Evolutionary conservation across 164 flowering plant genomes (phyloP).

Genomic region (Stephania japonica): DNA sequence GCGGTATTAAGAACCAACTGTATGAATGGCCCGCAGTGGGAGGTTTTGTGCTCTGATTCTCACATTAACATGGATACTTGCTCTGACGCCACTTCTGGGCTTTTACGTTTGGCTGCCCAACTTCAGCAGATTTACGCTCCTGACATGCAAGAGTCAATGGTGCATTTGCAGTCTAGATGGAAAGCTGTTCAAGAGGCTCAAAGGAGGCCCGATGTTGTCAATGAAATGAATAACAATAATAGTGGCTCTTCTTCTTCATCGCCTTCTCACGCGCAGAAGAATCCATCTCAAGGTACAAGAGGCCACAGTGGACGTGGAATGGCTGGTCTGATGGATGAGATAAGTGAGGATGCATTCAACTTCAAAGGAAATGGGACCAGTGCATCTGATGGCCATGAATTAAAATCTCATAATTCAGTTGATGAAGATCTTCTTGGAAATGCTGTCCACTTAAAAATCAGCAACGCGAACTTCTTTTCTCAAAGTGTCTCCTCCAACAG

Average conservation of each 20-base stretch:
- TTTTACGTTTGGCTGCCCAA: constrained; percentile 64
- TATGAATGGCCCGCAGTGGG: constrained; percentile 62
- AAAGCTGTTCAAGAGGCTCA: constrained; percentile 49
- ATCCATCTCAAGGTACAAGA: constrained; percentile 17
- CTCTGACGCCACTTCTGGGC: constrained; percentile 66
- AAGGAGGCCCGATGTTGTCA: constrained; percentile 19
- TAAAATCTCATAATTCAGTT: constrained; percentile 19
- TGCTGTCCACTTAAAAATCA: constrained; percentile 12
- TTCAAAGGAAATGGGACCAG: constrained; percentile 22
- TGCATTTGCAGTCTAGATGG: constrained; percentile 89
- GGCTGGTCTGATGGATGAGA: constrained; percentile 73
- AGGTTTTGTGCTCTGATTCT: constrained; percentile 61
- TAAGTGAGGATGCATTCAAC: constrained; percentile 80
- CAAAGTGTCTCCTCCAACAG: constrained; percentile 19
- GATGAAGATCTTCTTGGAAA: constrained; percentile 32
- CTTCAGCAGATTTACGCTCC: constrained; percentile 87
- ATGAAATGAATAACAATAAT: constrained; percentile 16
- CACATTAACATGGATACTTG: constrained; percentile 70
- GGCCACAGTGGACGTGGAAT: constrained; percentile 12
- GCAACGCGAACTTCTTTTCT: constrained; percentile 22
- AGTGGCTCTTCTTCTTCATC: constrained; percentile 21
- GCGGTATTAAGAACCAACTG: constrained; percentile 57
- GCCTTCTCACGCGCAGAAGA: constrained; percentile 20
- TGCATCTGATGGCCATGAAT: constrained; percentile 23
- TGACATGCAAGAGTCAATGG: constrained; percentile 76